Conservation (phyloP, 2,329 filamentous ascomycete genomes). For the Dothideomycetes sp. region DNA sequence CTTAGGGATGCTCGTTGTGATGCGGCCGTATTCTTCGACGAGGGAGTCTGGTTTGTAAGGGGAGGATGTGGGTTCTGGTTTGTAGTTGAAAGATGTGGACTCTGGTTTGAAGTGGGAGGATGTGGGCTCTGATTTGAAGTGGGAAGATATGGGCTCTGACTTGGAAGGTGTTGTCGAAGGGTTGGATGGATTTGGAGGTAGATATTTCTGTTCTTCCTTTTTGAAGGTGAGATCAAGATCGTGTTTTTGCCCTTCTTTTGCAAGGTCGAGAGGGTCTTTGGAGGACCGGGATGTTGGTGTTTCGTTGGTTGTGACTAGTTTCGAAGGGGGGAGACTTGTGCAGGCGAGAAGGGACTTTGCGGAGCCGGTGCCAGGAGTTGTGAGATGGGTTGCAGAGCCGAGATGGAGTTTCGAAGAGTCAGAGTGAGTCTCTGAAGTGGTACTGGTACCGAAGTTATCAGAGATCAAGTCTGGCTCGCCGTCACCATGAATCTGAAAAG, state of each 20-base stretch:
- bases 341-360: not conserved
- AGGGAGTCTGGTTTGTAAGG: not conserved
- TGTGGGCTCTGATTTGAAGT: not conserved
- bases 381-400: not conserved
- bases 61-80: not conserved
- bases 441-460: not conserved
- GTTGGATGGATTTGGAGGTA: no score
- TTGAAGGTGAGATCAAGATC: not conserved
- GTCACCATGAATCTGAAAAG: not conserved
- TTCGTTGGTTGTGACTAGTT: no score
- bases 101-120: not conserved
- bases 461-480: no score
- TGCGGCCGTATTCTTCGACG: slow-evolving; percentile 1
- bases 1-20: not conserved
- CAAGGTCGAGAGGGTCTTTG: no score
- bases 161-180: no score
- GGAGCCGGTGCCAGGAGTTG: not conserved
- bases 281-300: no score
- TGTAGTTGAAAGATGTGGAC: not conserved
- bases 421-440: not conserved
- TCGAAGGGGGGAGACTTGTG: no score
- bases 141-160: not conserved
- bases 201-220: no score
- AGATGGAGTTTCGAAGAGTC: not conserved
- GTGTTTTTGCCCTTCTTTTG: no score